Conservation (phyloP, 2,329 filamentous ascomycete species). For the Dothistroma pini region DNA sequence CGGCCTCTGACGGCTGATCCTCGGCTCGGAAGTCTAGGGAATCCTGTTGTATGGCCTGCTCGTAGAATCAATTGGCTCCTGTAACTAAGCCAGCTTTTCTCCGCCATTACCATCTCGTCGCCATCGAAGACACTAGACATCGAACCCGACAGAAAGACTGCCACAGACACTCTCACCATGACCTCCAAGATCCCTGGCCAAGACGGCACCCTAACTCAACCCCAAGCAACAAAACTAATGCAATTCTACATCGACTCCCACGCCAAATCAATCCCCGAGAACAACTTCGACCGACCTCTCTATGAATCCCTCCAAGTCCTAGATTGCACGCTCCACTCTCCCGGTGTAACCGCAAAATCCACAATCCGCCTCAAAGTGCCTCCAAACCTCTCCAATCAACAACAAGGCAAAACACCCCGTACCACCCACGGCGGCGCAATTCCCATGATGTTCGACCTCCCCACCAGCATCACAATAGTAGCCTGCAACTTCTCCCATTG, state of each 20-base stretch:
- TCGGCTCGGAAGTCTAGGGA: background rate
- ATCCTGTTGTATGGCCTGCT: background rate
- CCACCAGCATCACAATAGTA: constrained; percentile 38
- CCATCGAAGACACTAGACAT: background rate
- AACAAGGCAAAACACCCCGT: constrained; percentile 7
- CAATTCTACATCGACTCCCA: constrained; percentile 11
- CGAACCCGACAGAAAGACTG: background rate
- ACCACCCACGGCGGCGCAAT: constrained; percentile 42
- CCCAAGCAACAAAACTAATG: constrained; percentile 8
- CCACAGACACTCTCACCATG: background rate
- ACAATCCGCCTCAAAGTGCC: constrained; percentile 18
- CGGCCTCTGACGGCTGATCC: too few species aligned
- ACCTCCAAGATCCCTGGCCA: background rate
- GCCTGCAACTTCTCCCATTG: constrained; percentile 31
- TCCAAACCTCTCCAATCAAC: constrained; percentile 17
- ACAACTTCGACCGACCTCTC: constrained; percentile 20
- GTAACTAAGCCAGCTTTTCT: background rate
- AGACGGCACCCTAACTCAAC: constrained; percentile 6
- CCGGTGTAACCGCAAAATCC: constrained; percentile 12
- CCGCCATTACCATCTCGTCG: background rate
- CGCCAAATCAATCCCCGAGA: constrained; percentile 5
- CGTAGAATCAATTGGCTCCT: background rate
- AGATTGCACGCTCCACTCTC: constrained; percentile 5
- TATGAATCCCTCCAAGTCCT: constrained; percentile 6
- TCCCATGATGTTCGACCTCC: constrained; percentile 53